A percentile compares a stretch with the other conserved stretches of the same genome.
Evolutionary conservation across 108 stramenopile species (phyloP).

Genomic region (Fistulifera pelliculosa): DNA sequence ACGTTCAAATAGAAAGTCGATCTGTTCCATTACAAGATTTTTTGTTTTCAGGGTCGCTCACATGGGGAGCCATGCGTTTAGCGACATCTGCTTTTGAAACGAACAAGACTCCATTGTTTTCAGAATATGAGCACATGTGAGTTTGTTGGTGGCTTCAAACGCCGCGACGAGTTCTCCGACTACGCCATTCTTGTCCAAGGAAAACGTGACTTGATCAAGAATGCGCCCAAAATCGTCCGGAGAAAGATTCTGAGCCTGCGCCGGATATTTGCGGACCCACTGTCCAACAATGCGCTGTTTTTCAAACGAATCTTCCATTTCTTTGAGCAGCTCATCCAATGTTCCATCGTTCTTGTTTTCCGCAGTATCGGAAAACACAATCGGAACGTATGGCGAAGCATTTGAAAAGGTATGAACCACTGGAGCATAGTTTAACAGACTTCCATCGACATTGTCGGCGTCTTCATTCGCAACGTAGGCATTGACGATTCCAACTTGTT

Average conservation of each 20-base stretch:
- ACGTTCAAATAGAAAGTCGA: slow-evolving; percentile 13
- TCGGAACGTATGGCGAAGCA: not conserved
- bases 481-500: not conserved
- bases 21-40: slow-evolving; percentile 5
- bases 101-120: slow-evolving; percentile 8
- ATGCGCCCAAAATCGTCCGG: slow-evolving; percentile 4
- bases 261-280: slow-evolving; percentile 13
- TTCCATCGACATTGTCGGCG: not conserved
- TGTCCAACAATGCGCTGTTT: slow-evolving; percentile 2
- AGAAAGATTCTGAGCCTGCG: slow-evolving; percentile 2
- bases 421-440: not conserved
- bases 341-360: not conserved
- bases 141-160: slow-evolving; percentile 1
- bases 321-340: no score
- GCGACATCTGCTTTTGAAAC: slow-evolving; percentile 9
- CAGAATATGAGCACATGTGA: slow-evolving; percentile 11
- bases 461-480: not conserved
- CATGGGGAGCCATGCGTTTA: slow-evolving; percentile 15
- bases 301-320: no score
- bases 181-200: slow-evolving; percentile 8
- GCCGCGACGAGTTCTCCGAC: slow-evolving; percentile 7
- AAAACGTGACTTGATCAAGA: slow-evolving; percentile 7
- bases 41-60: slow-evolving; percentile 16
- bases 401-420: slow-evolving; percentile 1
- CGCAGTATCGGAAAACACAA: no score